phyloP scores from a whole-genome alignment of 306 rosid species.

The Echinosophora koreensis region DNA sequence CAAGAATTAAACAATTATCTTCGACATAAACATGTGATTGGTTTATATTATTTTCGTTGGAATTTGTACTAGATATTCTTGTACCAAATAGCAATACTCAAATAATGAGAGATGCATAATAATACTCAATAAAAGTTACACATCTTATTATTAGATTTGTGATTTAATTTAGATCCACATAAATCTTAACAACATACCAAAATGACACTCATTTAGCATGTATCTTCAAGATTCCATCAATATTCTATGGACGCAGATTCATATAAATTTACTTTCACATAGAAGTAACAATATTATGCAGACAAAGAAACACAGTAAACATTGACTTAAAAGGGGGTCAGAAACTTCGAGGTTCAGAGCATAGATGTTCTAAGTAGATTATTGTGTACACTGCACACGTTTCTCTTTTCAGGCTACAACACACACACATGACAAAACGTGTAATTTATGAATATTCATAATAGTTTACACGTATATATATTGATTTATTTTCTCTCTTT shows the following conservation, averaged over 20 bases:
- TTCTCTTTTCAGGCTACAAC: conserved; percentile 10
- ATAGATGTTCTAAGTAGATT: conserved; percentile 1
- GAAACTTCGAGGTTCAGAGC: no score
- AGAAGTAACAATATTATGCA: conserved; percentile 8
- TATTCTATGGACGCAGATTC: not conserved
- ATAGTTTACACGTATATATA: not conserved
- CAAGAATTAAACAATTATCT: not conserved
- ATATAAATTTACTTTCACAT: conserved; percentile 5
- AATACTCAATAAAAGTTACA: not conserved
- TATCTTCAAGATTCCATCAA: not conserved
- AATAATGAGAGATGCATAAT: not conserved
- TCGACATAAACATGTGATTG: no score
- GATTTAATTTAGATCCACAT: not conserved
- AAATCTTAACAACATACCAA: not conserved
- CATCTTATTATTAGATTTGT: not conserved
- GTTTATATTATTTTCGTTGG: no score
- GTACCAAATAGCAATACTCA: no score
- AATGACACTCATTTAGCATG: not conserved
- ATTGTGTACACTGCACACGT: conserved; percentile 36
- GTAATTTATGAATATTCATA: conserved; percentile 16
- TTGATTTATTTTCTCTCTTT: not conserved
- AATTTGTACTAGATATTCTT: no score
- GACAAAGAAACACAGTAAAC: not conserved
- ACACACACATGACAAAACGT: not conserved
- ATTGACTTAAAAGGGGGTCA: not conserved